phyloP scores from a whole-genome alignment of 1,139 yeast genomes.

The Kluyveromyces sp. region DNA sequence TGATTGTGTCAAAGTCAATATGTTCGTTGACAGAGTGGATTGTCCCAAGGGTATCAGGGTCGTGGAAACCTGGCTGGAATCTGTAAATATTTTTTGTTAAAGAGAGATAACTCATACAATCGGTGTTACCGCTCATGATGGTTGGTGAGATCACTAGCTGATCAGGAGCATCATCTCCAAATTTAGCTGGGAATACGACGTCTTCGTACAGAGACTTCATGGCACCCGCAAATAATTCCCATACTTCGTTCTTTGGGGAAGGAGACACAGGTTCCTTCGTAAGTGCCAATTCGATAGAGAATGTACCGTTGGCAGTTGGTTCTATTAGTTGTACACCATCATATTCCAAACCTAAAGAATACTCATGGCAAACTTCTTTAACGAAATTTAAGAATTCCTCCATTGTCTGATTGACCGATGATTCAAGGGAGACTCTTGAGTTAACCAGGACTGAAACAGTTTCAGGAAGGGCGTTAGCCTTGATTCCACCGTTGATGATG shows the following conservation, averaged over 20 bases:
- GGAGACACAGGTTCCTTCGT: constrained; percentile 51
- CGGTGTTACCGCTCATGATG: constrained; percentile 57
- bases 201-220: constrained; percentile 52
- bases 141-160: constrained; percentile 42
- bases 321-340: constrained; percentile 30
- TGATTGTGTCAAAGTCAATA: constrained; percentile 43
- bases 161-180: constrained; percentile 14
- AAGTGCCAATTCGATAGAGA: constrained; percentile 33
- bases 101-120: constrained; percentile 55
- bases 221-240: constrained; percentile 51
- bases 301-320: constrained; percentile 36
- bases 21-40: constrained; percentile 54
- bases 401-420: constrained; percentile 37
- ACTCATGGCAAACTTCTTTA: constrained; percentile 38
- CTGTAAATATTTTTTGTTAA: constrained; percentile 52
- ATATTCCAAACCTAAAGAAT: constrained; percentile 41
- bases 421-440: constrained; percentile 52
- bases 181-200: constrained; percentile 32
- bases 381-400: constrained; percentile 38
- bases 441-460: constrained; percentile 48
- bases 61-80: constrained; percentile 33
- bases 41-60: constrained; percentile 16
- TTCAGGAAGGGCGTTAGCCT: constrained; percentile 68
- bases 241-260: constrained; percentile 44
- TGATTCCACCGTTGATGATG: constrained; percentile 60